Base-by-base conservation (phyloP, 768 basidiomycete genomes). In the Russula virescens region DNA sequence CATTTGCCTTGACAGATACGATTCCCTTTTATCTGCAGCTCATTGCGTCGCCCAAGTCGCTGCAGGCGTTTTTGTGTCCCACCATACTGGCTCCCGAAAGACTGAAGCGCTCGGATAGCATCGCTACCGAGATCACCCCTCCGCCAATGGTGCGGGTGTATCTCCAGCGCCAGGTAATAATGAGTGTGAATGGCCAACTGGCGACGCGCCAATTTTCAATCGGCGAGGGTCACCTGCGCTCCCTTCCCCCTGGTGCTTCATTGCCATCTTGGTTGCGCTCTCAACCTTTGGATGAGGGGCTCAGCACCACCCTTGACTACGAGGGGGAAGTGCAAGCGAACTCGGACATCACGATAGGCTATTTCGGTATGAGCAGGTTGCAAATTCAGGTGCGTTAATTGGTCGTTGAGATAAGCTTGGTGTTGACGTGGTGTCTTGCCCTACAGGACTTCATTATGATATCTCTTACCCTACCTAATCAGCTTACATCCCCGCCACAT, bases 21-120 rank as follows among this genome's bases (percentile, higher is more conserved):
- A 84, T 88, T 10, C 85, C 85, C 8, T 83, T 88, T 70, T 84
- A 87, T 67, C 68, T 89, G 19, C 87, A 88, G 65, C 74, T 88
- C 40, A 76, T 76, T 31, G 85, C 79, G 11, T 74, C 75, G 21
- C 65, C 76, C 1, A 68, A 74, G 23, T 79, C 82, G 1, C 75
- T 87, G 9, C 73, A 72, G 23, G 77, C 79, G 19, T 78, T 86
- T 66, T 69, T 84, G 62, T 64, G 67, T 35, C 68, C 72, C 45
- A 63, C 64, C 35, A 58, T 60, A 26, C 54, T 40, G 31, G 26
- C 53, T 5, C 57, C 64, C 50, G 28, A 42, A 18, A 46, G 57
- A 26, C 55, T 67, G 46, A 54, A 66, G 45, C 64, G 61, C 43
- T 28, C 69, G 58, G 31, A 70, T 63, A 38, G 66, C 73, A 55